Conservation (phyloP, 1,284 basidiomycete species). For the Leccinum idahoense region DNA sequence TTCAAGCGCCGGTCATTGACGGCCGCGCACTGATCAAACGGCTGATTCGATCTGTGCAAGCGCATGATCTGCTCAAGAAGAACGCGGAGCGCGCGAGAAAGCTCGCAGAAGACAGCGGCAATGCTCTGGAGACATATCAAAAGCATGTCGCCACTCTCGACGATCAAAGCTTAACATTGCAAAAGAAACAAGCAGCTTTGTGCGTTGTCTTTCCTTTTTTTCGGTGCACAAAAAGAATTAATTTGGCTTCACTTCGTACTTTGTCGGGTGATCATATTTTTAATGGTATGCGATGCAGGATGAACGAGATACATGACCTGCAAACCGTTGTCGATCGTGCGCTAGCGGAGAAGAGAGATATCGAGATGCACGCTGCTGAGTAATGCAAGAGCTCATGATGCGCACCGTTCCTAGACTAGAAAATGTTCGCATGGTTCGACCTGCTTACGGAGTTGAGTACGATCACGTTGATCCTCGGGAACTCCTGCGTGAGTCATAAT, state of each 20-base stretch:
- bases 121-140: conserved; percentile 81
- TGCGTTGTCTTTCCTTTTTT: conserved; percentile 35
- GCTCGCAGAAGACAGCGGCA: conserved; percentile 75
- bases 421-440: conserved; percentile 73
- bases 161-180: conserved; percentile 58
- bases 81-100: conserved; percentile 90
- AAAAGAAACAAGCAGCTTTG: conserved; percentile 49
- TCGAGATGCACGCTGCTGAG: conserved; percentile 66
- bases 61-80: conserved; percentile 82
- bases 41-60: conserved; percentile 76
- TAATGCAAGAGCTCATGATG: too few species aligned
- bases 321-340: conserved; percentile 59
- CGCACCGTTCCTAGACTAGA: conserved; percentile 83
- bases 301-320: conserved; percentile 64
- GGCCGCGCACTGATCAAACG: conserved; percentile 80
- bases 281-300: conserved; percentile 36
- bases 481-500: conserved; percentile 49
- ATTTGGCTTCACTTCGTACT: not conserved
- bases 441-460: conserved; percentile 91
- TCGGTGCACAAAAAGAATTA: not conserved
- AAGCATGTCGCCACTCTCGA: conserved; percentile 78
- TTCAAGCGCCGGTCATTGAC: conserved; percentile 75
- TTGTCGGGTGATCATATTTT: conserved; percentile 8
- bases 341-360: conserved; percentile 55
- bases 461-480: conserved; percentile 88